Evolutionary conservation across 768 basidiomycete species (phyloP).

Genomic region (Scleroderma bovista): DNA sequence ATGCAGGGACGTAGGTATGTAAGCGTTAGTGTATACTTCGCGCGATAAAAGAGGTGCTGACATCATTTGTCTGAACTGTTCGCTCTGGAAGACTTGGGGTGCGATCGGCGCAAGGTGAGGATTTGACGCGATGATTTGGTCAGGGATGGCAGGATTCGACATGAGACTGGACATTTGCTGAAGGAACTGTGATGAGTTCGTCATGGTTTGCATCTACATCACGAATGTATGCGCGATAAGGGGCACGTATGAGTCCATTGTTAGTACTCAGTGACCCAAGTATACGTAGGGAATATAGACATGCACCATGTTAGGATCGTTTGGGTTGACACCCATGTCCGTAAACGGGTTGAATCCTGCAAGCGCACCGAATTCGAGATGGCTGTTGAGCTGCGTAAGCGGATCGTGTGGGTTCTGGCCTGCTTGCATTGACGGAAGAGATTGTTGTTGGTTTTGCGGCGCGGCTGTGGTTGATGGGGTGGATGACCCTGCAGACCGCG

Average conservation of each 20-base stretch:
- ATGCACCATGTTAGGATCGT: conserved; percentile 90
- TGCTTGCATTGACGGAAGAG: conserved; percentile 79
- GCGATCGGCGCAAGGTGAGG: conserved; percentile 73
- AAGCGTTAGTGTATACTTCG: too few species aligned
- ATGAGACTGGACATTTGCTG: conserved; percentile 85
- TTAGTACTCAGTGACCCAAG: not conserved
- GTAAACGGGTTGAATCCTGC: conserved; percentile 90
- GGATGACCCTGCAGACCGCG: conserved; percentile 37
- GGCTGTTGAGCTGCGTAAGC: conserved; percentile 75
- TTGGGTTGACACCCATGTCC: conserved; percentile 83
- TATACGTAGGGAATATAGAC: conserved; percentile 4
- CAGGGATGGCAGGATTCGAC: conserved; percentile 83
- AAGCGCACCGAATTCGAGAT: conserved; percentile 72
- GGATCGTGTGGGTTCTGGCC: conserved; percentile 89
- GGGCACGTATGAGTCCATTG: not conserved
- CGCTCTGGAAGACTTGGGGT: conserved; percentile 78
- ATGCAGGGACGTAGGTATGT: not conserved
- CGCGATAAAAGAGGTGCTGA: conserved; percentile 27
- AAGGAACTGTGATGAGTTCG: conserved; percentile 79
- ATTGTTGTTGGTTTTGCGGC: conserved; percentile 12
- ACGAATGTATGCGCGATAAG: not conserved
- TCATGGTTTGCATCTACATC: conserved; percentile 71
- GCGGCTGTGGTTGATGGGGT: conserved; percentile 33
- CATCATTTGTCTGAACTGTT: conserved; percentile 72
- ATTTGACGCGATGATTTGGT: conserved; percentile 78